Conservation (phyloP, 805 yeast species). For the Wickerhamomyces silvicola region DNA sequence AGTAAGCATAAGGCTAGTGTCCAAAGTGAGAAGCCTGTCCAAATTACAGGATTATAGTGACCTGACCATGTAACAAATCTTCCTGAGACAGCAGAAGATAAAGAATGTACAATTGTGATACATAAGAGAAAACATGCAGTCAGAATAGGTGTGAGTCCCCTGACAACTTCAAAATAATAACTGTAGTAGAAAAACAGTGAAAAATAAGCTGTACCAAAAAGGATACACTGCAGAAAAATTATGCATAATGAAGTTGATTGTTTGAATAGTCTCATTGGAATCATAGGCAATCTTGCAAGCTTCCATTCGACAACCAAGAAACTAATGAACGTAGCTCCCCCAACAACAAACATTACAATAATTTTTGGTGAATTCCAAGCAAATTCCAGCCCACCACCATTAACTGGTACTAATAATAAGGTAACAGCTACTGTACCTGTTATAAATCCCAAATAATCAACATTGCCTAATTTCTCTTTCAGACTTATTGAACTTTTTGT, state of each 20-base stretch:
- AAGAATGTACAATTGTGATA: slow-evolving; percentile 11
- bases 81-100: slow-evolving; percentile 11
- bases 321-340: slow-evolving; percentile 31
- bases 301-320: slow-evolving; percentile 43
- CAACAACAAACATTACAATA: slow-evolving; percentile 36
- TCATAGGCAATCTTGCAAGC: slow-evolving; percentile 44
- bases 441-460: slow-evolving; percentile 49
- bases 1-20: slow-evolving; percentile 6
- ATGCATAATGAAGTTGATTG: slow-evolving; percentile 28
- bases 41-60: slow-evolving; percentile 12
- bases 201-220: slow-evolving; percentile 44
- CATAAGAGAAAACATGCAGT: slow-evolving; percentile 15
- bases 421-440: slow-evolving; percentile 42
- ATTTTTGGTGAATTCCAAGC: slow-evolving; percentile 45
- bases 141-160: slow-evolving; percentile 10
- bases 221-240: slow-evolving; percentile 33
- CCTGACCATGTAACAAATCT: slow-evolving; percentile 8
- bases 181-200: slow-evolving; percentile 43
- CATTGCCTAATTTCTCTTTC: slow-evolving; percentile 36
- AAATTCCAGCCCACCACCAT: slow-evolving; percentile 56
- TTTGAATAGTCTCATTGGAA: slow-evolving; percentile 43
- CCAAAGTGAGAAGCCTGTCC: slow-evolving; percentile 16
- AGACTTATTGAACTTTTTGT: slow-evolving; percentile 27
- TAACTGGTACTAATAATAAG: slow-evolving; percentile 44
- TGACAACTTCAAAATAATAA: slow-evolving; percentile 26